These are phyloP conservation scores for Phoenix dactylifera DNA, from an alignment of 176 grass and related monocot species.

Conservation along the genomic window DNA sequence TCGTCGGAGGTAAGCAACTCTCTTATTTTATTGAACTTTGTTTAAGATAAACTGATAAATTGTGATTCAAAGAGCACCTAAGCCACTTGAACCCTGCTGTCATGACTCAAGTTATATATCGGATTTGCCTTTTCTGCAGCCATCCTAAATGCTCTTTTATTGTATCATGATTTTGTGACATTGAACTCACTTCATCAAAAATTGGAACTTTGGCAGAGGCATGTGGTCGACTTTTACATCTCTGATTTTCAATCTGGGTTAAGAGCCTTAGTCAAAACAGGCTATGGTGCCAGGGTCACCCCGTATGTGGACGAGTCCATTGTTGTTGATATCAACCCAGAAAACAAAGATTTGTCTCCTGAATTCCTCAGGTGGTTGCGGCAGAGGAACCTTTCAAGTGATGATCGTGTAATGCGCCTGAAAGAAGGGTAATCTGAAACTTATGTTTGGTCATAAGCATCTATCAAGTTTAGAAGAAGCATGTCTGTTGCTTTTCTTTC, in stretches of 20 bases:
- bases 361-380: constrained; percentile 85
- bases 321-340: constrained; percentile 72
- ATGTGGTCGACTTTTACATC: constrained; percentile 95
- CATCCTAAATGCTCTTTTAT: background rate
- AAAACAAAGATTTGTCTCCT: constrained; percentile 86
- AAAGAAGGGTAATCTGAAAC: constrained; percentile 82
- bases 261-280: constrained; percentile 86
- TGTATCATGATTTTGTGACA: constrained; percentile 2
- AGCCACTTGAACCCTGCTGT: too few relatives aligned
- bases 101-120: too few relatives aligned
- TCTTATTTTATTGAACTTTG: background rate
- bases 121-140: too few relatives aligned
- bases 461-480: too few relatives aligned
- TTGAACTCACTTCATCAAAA: constrained; percentile 8
- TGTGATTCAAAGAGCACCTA: too few relatives aligned
- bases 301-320: constrained; percentile 87
- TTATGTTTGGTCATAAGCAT: too few relatives aligned
- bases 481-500: too few relatives aligned
- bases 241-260: constrained; percentile 98
- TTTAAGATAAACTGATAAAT: too few relatives aligned
- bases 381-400: constrained; percentile 75
- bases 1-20: constrained; percentile 59
- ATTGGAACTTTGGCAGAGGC: constrained; percentile 39
- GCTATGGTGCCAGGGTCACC: constrained; percentile 58
- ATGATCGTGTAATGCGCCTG: constrained; percentile 74